Conservation (phyloP, 1,284 basidiomycete genomes). For the Melampsora americana region DNA sequence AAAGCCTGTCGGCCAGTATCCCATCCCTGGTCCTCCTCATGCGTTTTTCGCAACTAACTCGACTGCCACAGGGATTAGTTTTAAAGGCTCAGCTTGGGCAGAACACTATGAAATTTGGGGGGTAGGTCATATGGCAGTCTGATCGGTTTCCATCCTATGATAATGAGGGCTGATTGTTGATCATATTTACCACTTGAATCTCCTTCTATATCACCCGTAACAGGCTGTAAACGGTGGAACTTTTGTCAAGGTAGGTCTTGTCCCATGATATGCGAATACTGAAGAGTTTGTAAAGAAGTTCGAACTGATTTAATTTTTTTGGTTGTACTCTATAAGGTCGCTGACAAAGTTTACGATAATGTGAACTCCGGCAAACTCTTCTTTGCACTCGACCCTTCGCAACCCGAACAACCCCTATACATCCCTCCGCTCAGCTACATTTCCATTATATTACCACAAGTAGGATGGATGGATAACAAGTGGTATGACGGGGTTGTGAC, state of each 20-base stretch:
- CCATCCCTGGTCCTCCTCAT: slow-evolving; percentile 15
- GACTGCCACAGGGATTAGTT: slow-evolving; percentile 20
- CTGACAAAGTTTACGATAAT: not conserved
- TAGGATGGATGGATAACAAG: not conserved
- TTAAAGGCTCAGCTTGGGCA: slow-evolving; percentile 26
- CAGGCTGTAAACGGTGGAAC: not conserved
- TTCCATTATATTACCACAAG: not conserved
- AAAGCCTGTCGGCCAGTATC: slow-evolving; percentile 1
- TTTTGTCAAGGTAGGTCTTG: not conserved
- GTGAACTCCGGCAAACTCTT: not conserved
- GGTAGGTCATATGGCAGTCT: not conserved
- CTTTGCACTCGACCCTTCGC: not conserved
- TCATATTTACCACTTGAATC: not conserved
- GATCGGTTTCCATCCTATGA: not conserved
- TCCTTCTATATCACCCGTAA: not conserved
- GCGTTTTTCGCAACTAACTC: slow-evolving; percentile 25
- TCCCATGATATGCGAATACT: not conserved
- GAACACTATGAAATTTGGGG: slow-evolving; percentile 37
- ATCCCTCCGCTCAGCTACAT: not conserved
- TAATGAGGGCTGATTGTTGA: not conserved
- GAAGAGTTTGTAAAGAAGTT: not conserved
- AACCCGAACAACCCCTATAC: not conserved
- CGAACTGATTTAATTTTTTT: not conserved
- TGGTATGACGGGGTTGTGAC: not conserved
- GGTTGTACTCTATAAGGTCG: not conserved